Conservation (phyloP, 1,139 yeast genomes). For the Ogataea hybrid region DNA sequence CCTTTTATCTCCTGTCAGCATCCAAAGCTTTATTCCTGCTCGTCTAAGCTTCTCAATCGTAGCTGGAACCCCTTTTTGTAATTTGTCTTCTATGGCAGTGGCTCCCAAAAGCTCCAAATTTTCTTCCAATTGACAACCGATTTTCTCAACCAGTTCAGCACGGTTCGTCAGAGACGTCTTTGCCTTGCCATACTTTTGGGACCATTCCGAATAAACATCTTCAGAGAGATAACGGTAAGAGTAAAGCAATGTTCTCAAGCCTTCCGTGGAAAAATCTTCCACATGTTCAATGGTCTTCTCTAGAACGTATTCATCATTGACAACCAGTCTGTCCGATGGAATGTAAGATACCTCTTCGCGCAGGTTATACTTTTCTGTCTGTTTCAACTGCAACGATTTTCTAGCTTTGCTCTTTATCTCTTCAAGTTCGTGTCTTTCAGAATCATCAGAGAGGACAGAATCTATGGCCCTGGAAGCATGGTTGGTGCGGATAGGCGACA, state of each 20-base stretch:
- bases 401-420: slow-evolving; percentile 60
- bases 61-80: slow-evolving; percentile 94
- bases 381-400: slow-evolving; percentile 63
- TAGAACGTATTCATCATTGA: slow-evolving; percentile 74
- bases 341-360: slow-evolving; percentile 31
- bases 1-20: slow-evolving; percentile 96
- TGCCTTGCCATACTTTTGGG: slow-evolving; percentile 64
- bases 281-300: slow-evolving; percentile 87
- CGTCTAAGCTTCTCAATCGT: slow-evolving; percentile 87
- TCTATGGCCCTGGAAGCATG: slow-evolving; percentile 10
- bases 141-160: slow-evolving; percentile 59
- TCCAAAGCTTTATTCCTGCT: slow-evolving; percentile 96
- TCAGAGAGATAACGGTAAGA: slow-evolving; percentile 70
- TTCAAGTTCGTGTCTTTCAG: slow-evolving; percentile 49
- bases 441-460: slow-evolving; percentile 28
- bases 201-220: slow-evolving; percentile 65
- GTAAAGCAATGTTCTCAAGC: slow-evolving; percentile 84
- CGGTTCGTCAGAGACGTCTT: slow-evolving; percentile 74
- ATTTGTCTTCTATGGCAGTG: slow-evolving; percentile 94
- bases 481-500: background rate
- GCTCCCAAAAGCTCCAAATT: slow-evolving; percentile 78
- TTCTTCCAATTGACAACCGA: slow-evolving; percentile 71
- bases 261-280: slow-evolving; percentile 93
- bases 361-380: slow-evolving; percentile 51
- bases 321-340: slow-evolving; percentile 61